Evolutionary conservation across 108 stramenopile genomes (phyloP).

Genomic region (Skeletonema tropicum): DNA sequence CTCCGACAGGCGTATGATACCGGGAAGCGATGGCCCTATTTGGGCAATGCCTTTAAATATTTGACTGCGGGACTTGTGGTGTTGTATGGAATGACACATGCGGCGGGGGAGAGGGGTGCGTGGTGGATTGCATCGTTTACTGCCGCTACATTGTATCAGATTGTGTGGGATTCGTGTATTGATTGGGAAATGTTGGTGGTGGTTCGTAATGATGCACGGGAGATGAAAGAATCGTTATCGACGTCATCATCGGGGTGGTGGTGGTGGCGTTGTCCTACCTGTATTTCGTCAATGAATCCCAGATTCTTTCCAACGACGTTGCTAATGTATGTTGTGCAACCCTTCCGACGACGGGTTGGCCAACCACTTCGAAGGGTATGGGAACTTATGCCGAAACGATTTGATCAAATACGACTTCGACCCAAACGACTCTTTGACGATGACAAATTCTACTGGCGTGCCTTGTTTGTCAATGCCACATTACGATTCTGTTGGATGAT

Average conservation of each 20-base stretch:
- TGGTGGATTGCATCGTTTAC: conserved; percentile 69
- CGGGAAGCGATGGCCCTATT: conserved; percentile 81
- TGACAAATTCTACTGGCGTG: conserved; percentile 79
- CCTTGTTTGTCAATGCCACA: conserved; percentile 58
- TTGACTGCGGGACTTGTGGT: conserved; percentile 75
- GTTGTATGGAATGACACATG: conserved; percentile 87
- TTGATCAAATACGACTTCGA: conserved; percentile 68
- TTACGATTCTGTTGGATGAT: conserved; percentile 87
- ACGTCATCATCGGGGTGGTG: background rate
- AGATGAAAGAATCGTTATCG: conserved; percentile 5
- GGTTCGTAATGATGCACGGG: conserved; percentile 46
- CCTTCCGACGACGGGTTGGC: conserved; percentile 22
- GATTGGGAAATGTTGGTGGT: conserved; percentile 89
- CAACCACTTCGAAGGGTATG: conserved; percentile 31
- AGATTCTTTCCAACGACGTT: conserved; percentile 34
- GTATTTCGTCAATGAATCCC: conserved; percentile 60
- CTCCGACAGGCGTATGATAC: conserved; percentile 81
- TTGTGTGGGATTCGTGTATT: conserved; percentile 84
- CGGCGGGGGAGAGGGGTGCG: conserved; percentile 62
- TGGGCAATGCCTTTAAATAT: conserved; percentile 88
- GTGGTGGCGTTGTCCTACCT: conserved; percentile 17
- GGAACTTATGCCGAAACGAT: conserved; percentile 42
- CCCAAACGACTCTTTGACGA: conserved; percentile 74
- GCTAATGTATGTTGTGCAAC: conserved; percentile 15
- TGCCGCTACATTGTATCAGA: conserved; percentile 74